These are phyloP conservation scores for Boletales sp. DNA, from an alignment of 768 basidiomycete genomes.

Conservation along the genomic window DNA sequence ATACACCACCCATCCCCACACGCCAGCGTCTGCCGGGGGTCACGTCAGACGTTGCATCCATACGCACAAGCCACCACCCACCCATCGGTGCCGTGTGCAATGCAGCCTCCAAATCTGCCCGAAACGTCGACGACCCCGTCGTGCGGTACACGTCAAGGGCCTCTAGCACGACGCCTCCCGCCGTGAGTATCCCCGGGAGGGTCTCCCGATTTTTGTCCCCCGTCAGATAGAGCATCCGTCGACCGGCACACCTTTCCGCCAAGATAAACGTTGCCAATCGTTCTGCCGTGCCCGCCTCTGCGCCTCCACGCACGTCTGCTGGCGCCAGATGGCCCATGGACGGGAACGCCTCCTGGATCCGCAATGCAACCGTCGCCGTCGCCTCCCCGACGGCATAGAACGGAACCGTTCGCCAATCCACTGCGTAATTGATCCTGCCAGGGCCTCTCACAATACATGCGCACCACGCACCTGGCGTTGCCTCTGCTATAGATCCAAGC, in stretches of 20 bases:
- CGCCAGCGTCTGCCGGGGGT: neutral
- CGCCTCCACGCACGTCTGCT: slow-evolving; percentile 39
- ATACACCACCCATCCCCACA: slow-evolving; percentile 65
- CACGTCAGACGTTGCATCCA: neutral
- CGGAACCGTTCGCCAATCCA: slow-evolving; percentile 53
- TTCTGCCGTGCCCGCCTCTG: slow-evolving; percentile 63
- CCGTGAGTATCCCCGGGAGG: slow-evolving; percentile 47
- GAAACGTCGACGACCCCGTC: slow-evolving; percentile 49
- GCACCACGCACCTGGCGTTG: slow-evolving; percentile 12
- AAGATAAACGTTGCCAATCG: slow-evolving; percentile 64
- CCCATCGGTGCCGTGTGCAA: slow-evolving; percentile 23
- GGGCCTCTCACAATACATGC: too few relatives aligned
- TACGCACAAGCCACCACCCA: slow-evolving; percentile 16
- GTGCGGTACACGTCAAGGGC: slow-evolving; percentile 71
- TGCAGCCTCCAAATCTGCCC: slow-evolving; percentile 36
- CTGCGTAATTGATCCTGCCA: too few relatives aligned
- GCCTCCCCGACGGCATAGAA: slow-evolving; percentile 79
- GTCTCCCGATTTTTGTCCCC: slow-evolving; percentile 86
- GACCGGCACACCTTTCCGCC: slow-evolving; percentile 26
- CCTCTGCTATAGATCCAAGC: slow-evolving; percentile 11
- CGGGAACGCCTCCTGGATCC: slow-evolving; percentile 27
- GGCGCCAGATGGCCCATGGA: slow-evolving; percentile 36
- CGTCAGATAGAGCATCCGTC: slow-evolving; percentile 64
- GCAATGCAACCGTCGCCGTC: slow-evolving; percentile 48
- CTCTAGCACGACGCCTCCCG: slow-evolving; percentile 43